These are phyloP conservation scores for Amphirosellinia nigrospora DNA, from an alignment of 495 filamentous ascomycete species.

Conservation along the genomic window DNA sequence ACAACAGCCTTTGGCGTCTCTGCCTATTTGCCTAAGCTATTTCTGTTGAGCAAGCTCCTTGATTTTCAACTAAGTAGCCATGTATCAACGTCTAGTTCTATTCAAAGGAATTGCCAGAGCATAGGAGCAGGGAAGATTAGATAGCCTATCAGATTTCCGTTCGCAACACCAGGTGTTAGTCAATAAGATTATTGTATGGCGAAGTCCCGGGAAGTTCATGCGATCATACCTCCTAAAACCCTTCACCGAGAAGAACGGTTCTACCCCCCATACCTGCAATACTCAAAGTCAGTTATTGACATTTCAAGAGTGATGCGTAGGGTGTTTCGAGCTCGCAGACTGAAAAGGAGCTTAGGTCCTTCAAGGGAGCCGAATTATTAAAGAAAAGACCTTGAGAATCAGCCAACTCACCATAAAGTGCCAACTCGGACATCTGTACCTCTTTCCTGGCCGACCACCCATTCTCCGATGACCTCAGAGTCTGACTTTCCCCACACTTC, in stretches of 20 bases:
- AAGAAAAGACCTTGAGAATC: not conserved
- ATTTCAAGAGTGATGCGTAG: not conserved
- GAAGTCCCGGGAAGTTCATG: not conserved
- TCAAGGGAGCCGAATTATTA: not conserved
- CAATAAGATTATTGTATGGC: not conserved
- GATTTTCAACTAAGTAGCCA: not conserved
- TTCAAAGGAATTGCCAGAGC: not conserved
- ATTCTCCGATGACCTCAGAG: conserved; percentile 55
- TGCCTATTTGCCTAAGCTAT: not conserved
- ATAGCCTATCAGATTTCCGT: not conserved
- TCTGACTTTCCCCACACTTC: conserved; percentile 68
- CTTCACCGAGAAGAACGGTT: conserved; percentile 66
- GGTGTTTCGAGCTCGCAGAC: not conserved
- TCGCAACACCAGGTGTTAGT: not conserved
- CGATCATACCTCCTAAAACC: conserved; percentile 49
- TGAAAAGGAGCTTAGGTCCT: not conserved
- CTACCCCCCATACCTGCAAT: conserved; percentile 71
- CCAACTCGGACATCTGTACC: conserved; percentile 75
- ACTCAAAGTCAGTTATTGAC: conserved; percentile 7
- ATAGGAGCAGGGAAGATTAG: not conserved
- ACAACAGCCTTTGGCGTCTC: not conserved
- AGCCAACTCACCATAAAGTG: conserved; percentile 61
- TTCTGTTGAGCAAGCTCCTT: not conserved
- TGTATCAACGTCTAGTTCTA: not conserved
- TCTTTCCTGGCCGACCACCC: conserved; percentile 78